Evolutionary conservation across 441 rosid genomes (phyloP), one percentile per base, ranked within the genome.

Genomic region (Rhodomyrtus psidioides): DNA sequence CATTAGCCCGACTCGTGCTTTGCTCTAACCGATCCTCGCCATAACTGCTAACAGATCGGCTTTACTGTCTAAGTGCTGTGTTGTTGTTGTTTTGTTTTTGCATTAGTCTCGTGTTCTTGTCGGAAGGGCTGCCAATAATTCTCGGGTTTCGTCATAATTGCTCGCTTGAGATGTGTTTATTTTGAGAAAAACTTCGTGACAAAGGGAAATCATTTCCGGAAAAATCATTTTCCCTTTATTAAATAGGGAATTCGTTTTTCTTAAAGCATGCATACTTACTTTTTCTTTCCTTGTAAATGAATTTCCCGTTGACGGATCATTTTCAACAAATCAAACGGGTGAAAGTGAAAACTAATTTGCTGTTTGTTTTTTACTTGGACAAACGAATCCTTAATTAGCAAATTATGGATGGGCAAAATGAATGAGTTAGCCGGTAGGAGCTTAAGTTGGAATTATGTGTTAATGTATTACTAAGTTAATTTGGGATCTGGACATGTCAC

Each of bases 141-240:
- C 13, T 10, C 1, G n/a, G n/a, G n/a, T 34, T 17, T 62, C 6
- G 0, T 4, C 13, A 0, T 17, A 17, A 17, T 62, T 30, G 44
- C 23, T 17, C 3, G 2, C 44, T 62, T 21, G 21, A 2, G 49
- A 0, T 6, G 16, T 21, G 46, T 34, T 10, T 21, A 2, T 34
- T 21, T 34, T 12, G 5, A 21, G n/a, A 1, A 39, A 21, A 39
- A 21, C 5, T 19, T 34, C 2, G 0, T 21, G 5, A 65, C 1
- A 10, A 70, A 70, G 2, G 2, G 10, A 0, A 6, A 70, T 34
- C 5, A 2, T 62, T 65, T 19, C 19, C 0, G 5, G 0, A 1
- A 21, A 70, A 19, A 2, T 62, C 24, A 5, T 34, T 5, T 62
- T 5, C 4, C 4, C 30, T 28, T 28, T 28, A 15, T 28, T 2